Conservation (phyloP, 2,329 filamentous ascomycete genomes). For the Ophiostoma pallidulum region DNA sequence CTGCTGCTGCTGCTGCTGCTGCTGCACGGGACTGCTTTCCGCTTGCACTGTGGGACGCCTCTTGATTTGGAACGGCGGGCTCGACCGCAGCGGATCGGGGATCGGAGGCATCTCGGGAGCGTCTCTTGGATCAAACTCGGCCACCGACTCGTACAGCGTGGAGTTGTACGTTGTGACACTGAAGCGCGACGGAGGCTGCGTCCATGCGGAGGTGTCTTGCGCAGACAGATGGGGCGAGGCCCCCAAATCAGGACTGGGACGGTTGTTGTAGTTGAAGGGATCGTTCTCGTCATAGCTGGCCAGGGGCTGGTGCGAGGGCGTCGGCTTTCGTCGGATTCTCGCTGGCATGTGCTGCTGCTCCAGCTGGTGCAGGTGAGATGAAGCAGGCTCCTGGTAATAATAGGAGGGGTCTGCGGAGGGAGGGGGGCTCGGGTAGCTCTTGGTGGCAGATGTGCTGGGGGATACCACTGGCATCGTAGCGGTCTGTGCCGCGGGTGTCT, state of each 20-base stretch:
- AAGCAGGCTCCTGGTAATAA: constrained; percentile 16
- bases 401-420: constrained; percentile 23
- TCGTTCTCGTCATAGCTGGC: constrained; percentile 17
- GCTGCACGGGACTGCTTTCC: background rate
- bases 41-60: background rate
- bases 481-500: constrained; percentile 8
- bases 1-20: too few relatives aligned
- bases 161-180: constrained; percentile 55
- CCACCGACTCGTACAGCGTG: constrained; percentile 31
- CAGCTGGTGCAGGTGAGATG: constrained; percentile 7
- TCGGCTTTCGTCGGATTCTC: constrained; percentile 12
- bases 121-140: constrained; percentile 11
- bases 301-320: constrained; percentile 8
- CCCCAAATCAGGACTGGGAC: background rate
- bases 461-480: constrained; percentile 15
- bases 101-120: constrained; percentile 14
- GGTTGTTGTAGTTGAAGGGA: constrained; percentile 19
- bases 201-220: constrained; percentile 29
- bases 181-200: constrained; percentile 50
- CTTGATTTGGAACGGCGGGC: background rate
- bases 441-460: constrained; percentile 10
- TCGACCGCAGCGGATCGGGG: constrained; percentile 6
- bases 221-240: constrained; percentile 15
- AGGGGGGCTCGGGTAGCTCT: constrained; percentile 31
- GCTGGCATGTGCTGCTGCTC: constrained; percentile 5